Evolutionary conservation across 257 asterid species (phyloP).

Genomic region (Capsicum chinense): DNA sequence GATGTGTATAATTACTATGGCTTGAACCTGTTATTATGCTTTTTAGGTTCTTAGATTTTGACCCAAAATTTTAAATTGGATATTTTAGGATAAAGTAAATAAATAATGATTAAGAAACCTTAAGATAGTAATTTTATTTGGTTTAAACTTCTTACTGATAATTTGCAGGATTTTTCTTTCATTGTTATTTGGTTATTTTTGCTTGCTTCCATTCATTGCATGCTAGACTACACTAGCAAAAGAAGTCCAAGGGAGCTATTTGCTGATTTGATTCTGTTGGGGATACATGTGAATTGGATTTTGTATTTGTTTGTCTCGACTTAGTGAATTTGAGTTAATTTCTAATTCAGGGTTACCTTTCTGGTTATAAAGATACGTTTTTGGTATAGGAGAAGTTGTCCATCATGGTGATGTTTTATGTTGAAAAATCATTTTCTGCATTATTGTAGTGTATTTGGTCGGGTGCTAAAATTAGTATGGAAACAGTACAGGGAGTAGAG

Average conservation of each 20-base stretch:
- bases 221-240: too few species aligned
- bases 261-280: not conserved
- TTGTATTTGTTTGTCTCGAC: not conserved
- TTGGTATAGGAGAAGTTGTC: not conserved
- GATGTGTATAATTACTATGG: too few species aligned
- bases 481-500: not conserved
- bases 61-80: too few species aligned
- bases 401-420: not conserved
- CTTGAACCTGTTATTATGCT: too few species aligned
- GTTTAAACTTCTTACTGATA: too few species aligned
- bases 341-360: not conserved
- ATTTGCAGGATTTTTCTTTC: too few species aligned
- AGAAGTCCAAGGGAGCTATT: not conserved
- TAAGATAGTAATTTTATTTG: too few species aligned
- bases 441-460: not conserved
- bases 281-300: not conserved
- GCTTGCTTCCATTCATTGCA: too few species aligned
- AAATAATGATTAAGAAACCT: too few species aligned
- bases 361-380: not conserved
- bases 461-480: constrained; percentile 5
- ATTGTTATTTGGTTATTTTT: too few species aligned
- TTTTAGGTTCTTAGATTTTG: too few species aligned
- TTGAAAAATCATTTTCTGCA: not conserved
- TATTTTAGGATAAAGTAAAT: too few species aligned
- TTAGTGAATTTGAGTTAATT: constrained; percentile 1